These are phyloP conservation scores for Aspergillus pseudoterreus DNA, from an alignment of 2,329 filamentous ascomycete genomes.

Conservation along the genomic window DNA sequence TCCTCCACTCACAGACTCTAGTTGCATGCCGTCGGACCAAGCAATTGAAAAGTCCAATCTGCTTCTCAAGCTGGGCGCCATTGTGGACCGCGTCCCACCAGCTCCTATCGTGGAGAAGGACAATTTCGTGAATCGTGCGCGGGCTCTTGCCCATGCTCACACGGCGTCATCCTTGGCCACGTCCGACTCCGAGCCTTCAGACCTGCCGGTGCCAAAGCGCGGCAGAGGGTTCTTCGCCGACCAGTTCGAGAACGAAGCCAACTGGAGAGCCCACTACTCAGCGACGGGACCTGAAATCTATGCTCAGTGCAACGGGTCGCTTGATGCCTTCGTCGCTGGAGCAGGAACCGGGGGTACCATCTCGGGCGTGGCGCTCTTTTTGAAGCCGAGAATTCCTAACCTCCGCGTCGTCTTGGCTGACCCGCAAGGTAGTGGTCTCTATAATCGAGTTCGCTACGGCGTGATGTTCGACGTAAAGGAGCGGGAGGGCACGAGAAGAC, in stretches of 20 bases:
- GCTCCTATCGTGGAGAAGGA: conserved; percentile 89
- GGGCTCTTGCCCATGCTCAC: conserved; percentile 71
- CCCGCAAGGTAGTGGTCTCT: conserved; percentile 88
- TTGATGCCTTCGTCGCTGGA: conserved; percentile 89
- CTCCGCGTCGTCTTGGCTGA: conserved; percentile 80
- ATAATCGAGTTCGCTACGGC: conserved; percentile 85
- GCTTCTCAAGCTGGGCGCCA: conserved; percentile 81
- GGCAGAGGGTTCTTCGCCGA: conserved; percentile 90
- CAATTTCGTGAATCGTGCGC: conserved; percentile 92
- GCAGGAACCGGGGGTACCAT: conserved; percentile 94
- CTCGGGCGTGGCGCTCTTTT: conserved; percentile 74
- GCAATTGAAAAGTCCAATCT: conserved; percentile 84
- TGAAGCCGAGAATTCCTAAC: conserved; percentile 68
- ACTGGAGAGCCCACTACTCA: conserved; percentile 78
- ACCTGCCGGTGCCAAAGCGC: conserved; percentile 39
- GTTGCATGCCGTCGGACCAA: conserved; percentile 93
- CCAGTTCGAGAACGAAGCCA: conserved; percentile 89
- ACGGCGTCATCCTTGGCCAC: conserved; percentile 39
- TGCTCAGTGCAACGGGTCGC: conserved; percentile 65
- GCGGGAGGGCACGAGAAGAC: conserved; percentile 80
- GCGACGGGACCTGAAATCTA: conserved; percentile 89
- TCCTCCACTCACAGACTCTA: conserved; percentile 16
- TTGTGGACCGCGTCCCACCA: conserved; percentile 85
- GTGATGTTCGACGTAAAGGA: conserved; percentile 94
- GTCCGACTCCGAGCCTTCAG: conserved; percentile 9